These are phyloP conservation scores for Saccharomycopsis fibuligera DNA, from an alignment of 805 yeast species.

Conservation along the genomic window DNA sequence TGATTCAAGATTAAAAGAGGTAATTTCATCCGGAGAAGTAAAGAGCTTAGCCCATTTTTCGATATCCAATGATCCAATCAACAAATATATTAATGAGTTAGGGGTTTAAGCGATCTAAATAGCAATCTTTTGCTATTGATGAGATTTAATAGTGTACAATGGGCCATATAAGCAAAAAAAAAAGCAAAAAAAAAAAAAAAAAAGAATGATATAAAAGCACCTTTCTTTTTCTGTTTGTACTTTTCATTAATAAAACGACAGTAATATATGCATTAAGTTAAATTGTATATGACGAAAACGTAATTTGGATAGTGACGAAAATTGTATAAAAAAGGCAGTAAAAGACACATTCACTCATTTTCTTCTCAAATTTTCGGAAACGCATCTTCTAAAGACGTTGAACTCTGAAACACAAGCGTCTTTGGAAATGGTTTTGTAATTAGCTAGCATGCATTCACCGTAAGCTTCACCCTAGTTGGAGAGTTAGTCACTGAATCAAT, in stretches of 20 bases:
- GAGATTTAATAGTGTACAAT: too few species aligned
- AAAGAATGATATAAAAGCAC: background rate
- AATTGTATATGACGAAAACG: too few species aligned
- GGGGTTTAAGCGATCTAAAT: slow-evolving; percentile 7
- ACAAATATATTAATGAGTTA: slow-evolving; percentile 33
- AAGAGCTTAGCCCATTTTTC: slow-evolving; percentile 40
- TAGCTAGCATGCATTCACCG: slow-evolving; percentile 48
- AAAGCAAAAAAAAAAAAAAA: background rate
- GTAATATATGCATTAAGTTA: too few species aligned
- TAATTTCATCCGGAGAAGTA: slow-evolving; percentile 42
- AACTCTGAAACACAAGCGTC: slow-evolving; percentile 52
- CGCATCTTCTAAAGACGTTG: slow-evolving; percentile 43
- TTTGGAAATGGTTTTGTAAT: slow-evolving; percentile 43
- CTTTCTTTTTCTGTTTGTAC: too few species aligned
- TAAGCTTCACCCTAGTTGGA: slow-evolving; percentile 28
- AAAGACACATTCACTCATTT: too few species aligned
- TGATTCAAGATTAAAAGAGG: slow-evolving; percentile 58
- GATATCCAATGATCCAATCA: slow-evolving; percentile 53
- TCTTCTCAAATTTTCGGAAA: slow-evolving; percentile 31
- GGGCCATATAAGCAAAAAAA: too few species aligned
- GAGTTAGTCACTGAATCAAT: too few species aligned
- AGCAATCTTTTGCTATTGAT: background rate
- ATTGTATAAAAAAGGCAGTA: too few species aligned
- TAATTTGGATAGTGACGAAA: too few species aligned
- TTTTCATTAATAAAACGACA: too few species aligned